Evolutionary conservation across 768 basidiomycete species (phyloP).

Genomic region (Mrakia hoshinonis): DNA sequence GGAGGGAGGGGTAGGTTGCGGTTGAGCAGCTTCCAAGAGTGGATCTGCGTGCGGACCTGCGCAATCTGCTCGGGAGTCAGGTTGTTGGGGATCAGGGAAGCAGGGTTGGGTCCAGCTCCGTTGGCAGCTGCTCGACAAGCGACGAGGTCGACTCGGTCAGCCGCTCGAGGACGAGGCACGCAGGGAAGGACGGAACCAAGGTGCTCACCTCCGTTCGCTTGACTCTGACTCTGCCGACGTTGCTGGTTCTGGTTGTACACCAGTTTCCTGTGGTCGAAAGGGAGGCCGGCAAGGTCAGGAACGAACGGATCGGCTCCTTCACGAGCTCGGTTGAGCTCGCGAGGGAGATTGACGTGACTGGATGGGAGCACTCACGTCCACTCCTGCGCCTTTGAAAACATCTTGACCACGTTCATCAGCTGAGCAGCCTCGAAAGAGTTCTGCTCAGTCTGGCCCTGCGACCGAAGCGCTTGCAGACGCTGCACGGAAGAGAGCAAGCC

Average conservation of each 20-base stretch:
- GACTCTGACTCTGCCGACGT: not conserved
- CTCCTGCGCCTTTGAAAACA: slow-evolving; percentile 33
- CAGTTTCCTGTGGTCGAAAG: slow-evolving; percentile 4
- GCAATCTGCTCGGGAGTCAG: slow-evolving; percentile 39
- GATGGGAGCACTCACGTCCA: slow-evolving; percentile 12
- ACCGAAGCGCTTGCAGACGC: slow-evolving; percentile 46
- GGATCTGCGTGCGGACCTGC: slow-evolving; percentile 40
- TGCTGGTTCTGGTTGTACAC: not conserved
- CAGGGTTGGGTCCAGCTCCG: not conserved
- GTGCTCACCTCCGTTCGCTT: not conserved
- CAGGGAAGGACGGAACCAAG: not conserved
- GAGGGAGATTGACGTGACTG: not conserved
- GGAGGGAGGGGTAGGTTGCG: slow-evolving; percentile 44
- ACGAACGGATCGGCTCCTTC: too few species aligned
- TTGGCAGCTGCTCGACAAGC: not conserved
- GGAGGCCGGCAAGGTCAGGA: not conserved
- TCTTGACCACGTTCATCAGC: slow-evolving; percentile 43
- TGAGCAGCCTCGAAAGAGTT: slow-evolving; percentile 45
- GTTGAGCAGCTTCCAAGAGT: slow-evolving; percentile 37
- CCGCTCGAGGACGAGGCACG: not conserved
- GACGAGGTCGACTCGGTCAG: not conserved
- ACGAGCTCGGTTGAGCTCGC: not conserved
- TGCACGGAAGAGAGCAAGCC: slow-evolving; percentile 32
- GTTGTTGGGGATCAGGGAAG: not conserved
- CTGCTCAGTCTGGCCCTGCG: slow-evolving; percentile 47